phyloP scores from a whole-genome alignment of 176 grass and related monocot species.

The Ampelocalamus luodianensis region DNA sequence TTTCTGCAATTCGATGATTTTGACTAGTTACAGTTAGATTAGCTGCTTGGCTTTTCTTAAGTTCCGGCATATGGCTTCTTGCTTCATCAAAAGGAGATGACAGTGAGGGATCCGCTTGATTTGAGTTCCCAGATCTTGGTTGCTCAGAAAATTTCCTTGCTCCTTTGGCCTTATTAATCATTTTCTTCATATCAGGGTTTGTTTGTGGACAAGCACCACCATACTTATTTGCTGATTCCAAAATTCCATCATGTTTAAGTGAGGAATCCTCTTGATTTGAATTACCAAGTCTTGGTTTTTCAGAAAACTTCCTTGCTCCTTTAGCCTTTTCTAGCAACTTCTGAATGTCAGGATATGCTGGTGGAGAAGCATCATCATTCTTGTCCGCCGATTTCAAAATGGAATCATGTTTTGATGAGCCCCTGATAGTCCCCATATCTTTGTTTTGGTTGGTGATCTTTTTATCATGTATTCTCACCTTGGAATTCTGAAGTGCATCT shows the following conservation, averaged over 20 bases:
- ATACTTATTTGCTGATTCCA: constrained; percentile 25
- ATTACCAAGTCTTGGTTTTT: constrained; percentile 46
- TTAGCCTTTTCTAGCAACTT: constrained; percentile 57
- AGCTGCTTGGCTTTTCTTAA: constrained; percentile 46
- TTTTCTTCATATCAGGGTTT: constrained; percentile 51
- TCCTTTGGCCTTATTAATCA: constrained; percentile 41
- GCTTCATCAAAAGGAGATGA: constrained; percentile 43
- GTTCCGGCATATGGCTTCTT: constrained; percentile 36
- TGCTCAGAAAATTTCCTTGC: constrained; percentile 57
- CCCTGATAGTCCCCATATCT: constrained; percentile 27
- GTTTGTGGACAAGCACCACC: constrained; percentile 33
- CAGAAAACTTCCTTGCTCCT: constrained; percentile 55
- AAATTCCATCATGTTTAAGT: constrained; percentile 10
- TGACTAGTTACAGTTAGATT: constrained; percentile 24
- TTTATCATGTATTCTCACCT: constrained; percentile 25
- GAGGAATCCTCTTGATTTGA: constrained; percentile 41
- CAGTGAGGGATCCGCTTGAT: constrained; percentile 41
- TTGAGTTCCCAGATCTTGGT: constrained; percentile 43
- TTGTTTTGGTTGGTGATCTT: constrained; percentile 32
- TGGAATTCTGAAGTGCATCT: constrained; percentile 37
- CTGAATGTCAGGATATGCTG: constrained; percentile 39
- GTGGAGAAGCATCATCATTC: constrained; percentile 31
- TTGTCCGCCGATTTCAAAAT: constrained; percentile 35
- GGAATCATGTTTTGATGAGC: constrained; percentile 26
- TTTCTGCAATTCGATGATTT: constrained; percentile 60